phyloP scores from a whole-genome alignment of 768 basidiomycete species.

The Tricholoma sp. region DNA sequence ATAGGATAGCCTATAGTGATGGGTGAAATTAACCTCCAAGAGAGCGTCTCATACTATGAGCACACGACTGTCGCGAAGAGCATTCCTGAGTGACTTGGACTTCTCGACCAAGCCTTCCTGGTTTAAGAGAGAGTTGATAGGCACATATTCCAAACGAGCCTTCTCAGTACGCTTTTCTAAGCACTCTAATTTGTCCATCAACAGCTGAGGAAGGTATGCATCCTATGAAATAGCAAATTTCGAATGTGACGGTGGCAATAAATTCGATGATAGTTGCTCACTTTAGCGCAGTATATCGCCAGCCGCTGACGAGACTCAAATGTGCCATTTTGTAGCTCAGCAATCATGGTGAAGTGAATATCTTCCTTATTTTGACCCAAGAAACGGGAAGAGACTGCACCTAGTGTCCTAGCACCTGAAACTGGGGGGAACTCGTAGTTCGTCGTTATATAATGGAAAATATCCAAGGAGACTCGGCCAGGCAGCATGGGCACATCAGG shows the following conservation, averaged over 20 bases:
- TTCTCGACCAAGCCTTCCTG: not conserved
- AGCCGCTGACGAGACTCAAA: constrained; percentile 7
- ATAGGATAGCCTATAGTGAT: too few species aligned
- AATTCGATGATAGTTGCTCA: not conserved
- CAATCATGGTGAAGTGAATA: constrained; percentile 10
- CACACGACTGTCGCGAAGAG: not conserved
- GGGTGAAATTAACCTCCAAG: not conserved
- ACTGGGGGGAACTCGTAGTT: not conserved
- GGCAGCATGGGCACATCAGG: not conserved
- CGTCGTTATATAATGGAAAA: constrained; percentile 7
- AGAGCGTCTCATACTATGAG: not conserved
- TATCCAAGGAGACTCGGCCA: constrained; percentile 9
- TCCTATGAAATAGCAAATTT: constrained; percentile 1
- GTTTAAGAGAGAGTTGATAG: not conserved
- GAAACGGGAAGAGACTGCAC: constrained; percentile 4
- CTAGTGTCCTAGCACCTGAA: constrained; percentile 1
- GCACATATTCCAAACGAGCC: not conserved
- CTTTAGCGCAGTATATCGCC: constrained; percentile 17
- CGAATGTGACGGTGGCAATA: not conserved
- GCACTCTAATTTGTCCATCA: constrained; percentile 8
- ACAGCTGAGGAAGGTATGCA: constrained; percentile 10
- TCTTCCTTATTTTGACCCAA: constrained; percentile 15
- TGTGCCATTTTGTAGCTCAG: constrained; percentile 7
- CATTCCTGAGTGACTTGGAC: not conserved
- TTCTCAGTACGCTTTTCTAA: constrained; percentile 4